phyloP scores from a whole-genome alignment of 208 protist species.

The Angomonas ambiguus region DNA sequence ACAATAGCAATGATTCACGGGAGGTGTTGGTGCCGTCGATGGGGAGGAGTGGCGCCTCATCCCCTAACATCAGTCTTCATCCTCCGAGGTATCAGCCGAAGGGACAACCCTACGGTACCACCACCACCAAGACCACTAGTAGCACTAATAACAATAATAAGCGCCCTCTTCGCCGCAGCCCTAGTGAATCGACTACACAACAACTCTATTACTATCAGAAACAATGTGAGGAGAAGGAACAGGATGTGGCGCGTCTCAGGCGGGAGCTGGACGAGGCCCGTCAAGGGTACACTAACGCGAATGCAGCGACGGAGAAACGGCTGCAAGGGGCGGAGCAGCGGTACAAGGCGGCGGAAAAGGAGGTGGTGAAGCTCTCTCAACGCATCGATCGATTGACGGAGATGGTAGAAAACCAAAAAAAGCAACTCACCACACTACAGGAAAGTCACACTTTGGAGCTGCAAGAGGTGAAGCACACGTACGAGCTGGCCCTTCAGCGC shows the following conservation, averaged over 20 bases:
- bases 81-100: background rate
- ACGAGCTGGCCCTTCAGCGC: slow-evolving; percentile 32
- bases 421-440: slow-evolving; percentile 29
- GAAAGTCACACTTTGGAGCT: slow-evolving; percentile 40
- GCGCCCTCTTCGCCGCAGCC: too few species aligned
- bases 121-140: background rate
- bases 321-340: background rate
- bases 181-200: too few species aligned
- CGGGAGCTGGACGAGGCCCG: background rate
- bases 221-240: background rate
- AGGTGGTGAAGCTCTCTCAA: slow-evolving; percentile 31
- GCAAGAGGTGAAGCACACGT: slow-evolving; percentile 33
- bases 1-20: background rate
- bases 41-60: background rate
- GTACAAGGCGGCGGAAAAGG: slow-evolving; percentile 3
- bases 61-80: background rate
- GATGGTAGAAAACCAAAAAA: slow-evolving; percentile 37
- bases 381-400: slow-evolving; percentile 42
- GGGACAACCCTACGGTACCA: too few species aligned
- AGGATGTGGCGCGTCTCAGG: background rate
- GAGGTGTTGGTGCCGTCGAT: background rate
- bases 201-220: slow-evolving; percentile 1
- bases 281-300: too few species aligned
- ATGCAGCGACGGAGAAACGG: background rate
- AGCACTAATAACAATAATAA: background rate